Base-by-base conservation (phyloP, 1,284 basidiomycete species). In the Porogramme epimiltina region DNA sequence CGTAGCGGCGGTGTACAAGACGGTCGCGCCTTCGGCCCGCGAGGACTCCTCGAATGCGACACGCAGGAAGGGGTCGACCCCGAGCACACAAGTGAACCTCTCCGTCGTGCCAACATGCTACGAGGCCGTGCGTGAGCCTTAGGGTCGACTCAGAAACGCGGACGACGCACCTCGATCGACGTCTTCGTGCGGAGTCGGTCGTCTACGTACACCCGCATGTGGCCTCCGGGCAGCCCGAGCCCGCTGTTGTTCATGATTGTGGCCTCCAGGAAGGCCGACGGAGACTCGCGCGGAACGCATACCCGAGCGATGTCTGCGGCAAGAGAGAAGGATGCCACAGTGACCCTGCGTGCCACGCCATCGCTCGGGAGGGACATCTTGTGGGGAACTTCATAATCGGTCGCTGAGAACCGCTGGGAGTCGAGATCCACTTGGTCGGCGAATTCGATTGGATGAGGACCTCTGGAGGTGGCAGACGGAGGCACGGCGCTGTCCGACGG, bases 181-280 rank as follows among this genome's bases (percentile, higher is more conserved):
- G 78, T 76, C 58, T 73, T 74, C 15, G 79, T 76, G 8, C 81
- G 75, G 54, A 73, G 77, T 36, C 70, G 72, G 45, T 78, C 77
- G 54, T 82, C 74, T 45, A 81, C 55, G 58, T 79, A 78, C 39
- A 82, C 75, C 45, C 62, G 73, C 40, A 81, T 75, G 3, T 73
- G 69, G 1, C 81, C 81, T n/a, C 77, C 69, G 8, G 82, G 70
- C 42, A 82, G 64, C 28, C 73, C 67, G 58, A 78, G 78, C 45
- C 79, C 75, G 63, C 77, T 80, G 23, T 70, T 77, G 56, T 81
- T 82, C 62, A 74, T 74, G 43, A 81, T 73, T 47, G 70, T 62
- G 53, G 76, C 77, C 76, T 79, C 52, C 18, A 55, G 51, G 42
- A 48, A 82, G 3, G 76, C 76, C 23, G 69, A 66, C 2, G 76